Evolutionary conservation across 768 basidiomycete genomes (phyloP).

Genomic region (Tulasnella sp.): DNA sequence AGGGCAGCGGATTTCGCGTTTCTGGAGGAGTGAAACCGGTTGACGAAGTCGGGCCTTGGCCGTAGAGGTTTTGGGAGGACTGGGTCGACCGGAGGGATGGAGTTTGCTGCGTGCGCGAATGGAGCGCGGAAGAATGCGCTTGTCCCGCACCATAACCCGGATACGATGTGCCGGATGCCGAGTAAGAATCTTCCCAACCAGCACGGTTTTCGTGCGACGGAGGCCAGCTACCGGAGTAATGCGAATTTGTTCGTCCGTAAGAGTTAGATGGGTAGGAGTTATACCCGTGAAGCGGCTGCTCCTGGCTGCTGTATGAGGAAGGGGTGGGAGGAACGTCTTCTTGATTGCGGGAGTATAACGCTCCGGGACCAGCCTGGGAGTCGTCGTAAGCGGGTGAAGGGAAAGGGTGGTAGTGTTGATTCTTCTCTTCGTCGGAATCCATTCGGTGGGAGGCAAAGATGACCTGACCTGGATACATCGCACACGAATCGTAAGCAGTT

Average conservation of each 20-base stretch:
- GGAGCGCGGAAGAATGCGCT: neutral
- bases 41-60: neutral
- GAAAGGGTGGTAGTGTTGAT: conserved; percentile 8
- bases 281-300: neutral
- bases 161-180: neutral
- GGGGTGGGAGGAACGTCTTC: conserved; percentile 13
- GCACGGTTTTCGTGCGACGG: neutral
- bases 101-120: neutral
- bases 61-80: neutral
- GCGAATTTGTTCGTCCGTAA: neutral
- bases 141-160: neutral
- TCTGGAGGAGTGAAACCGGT: neutral
- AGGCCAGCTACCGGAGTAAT: conserved; percentile 6
- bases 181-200: neutral
- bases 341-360: neutral
- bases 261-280: neutral
- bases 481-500: neutral
- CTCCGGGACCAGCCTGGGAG: neutral
- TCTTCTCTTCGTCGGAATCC: neutral
- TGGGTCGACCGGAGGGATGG: neutral
- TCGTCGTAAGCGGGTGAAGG: neutral
- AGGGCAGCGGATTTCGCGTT: neutral
- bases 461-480: conserved; percentile 35
- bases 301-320: conserved; percentile 7
- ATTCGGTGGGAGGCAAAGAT: conserved; percentile 43